Percentiles rank a stretch among this genome's conserved stretches.
These are phyloP conservation scores for Corylus americana DNA, from an alignment of 306 rosid species.

Conservation along the genomic window DNA sequence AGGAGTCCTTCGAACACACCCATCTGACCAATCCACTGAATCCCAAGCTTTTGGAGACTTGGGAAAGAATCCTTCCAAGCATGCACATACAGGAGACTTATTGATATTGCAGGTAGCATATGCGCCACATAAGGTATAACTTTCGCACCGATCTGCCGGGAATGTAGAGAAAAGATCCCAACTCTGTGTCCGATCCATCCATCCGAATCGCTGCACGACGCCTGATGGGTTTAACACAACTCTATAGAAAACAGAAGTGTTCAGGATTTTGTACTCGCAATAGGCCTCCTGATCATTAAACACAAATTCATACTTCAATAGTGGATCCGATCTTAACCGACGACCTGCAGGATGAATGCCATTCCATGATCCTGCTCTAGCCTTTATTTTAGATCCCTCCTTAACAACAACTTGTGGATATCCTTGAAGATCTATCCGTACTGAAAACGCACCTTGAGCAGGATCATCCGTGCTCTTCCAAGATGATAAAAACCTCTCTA, in stretches of 20 bases:
- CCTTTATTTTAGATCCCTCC: neutral
- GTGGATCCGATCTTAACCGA: neutral
- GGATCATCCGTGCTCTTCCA: constrained; percentile 30
- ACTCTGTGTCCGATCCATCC: constrained; percentile 10
- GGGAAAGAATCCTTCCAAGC: constrained; percentile 27
- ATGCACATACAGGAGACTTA: constrained; percentile 18
- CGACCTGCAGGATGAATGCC: constrained; percentile 21
- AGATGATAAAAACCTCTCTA: no score
- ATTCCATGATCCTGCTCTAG: constrained; percentile 23
- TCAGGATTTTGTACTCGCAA: neutral
- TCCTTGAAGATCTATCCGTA: neutral
- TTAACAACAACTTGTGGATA: neutral
- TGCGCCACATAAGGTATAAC: constrained; percentile 26
- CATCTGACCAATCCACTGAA: constrained; percentile 18
- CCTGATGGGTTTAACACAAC: constrained; percentile 6
- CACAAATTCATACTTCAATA: constrained; percentile 6
- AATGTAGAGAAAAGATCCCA: constrained; percentile 13
- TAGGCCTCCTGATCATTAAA: constrained; percentile 17
- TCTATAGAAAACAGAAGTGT: constrained; percentile 15
- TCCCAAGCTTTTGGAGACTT: neutral
- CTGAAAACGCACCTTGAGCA: constrained; percentile 29
- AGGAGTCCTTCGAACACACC: constrained; percentile 26
- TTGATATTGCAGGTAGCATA: constrained; percentile 17
- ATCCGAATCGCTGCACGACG: constrained; percentile 18
- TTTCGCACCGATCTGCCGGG: constrained; percentile 17